Percentiles rank a stretch among this genome's conserved stretches.
These are phyloP conservation scores for Diaporthe vexans DNA, from an alignment of 2,329 filamentous ascomycete species.

Conservation along the genomic window DNA sequence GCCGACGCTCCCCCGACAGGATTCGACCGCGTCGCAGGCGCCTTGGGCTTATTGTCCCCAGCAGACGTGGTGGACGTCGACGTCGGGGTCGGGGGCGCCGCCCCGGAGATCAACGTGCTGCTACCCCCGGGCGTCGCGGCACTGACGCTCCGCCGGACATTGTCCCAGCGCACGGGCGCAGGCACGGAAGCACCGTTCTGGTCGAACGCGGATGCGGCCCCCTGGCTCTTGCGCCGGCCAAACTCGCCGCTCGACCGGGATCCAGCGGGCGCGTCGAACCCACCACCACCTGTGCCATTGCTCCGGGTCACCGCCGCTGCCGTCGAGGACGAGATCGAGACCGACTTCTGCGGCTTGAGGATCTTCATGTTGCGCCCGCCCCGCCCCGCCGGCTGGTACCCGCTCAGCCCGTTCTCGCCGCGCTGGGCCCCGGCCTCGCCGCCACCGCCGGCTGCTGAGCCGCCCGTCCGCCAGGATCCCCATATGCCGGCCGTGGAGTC, in stretches of 20 bases:
- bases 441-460: constrained; percentile 61
- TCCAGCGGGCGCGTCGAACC: constrained; percentile 64
- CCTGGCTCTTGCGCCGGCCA: constrained; percentile 67
- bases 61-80: constrained; percentile 43
- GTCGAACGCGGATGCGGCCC: constrained; percentile 47
- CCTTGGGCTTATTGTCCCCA: constrained; percentile 51
- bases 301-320: constrained; percentile 53
- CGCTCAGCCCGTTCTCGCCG: constrained; percentile 69
- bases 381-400: constrained; percentile 76
- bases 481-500: constrained; percentile 72
- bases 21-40: constrained; percentile 66
- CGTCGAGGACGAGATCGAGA: constrained; percentile 57
- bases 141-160: constrained; percentile 62
- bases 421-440: constrained; percentile 65
- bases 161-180: constrained; percentile 63
- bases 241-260: constrained; percentile 62
- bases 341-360: constrained; percentile 81
- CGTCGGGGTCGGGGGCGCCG: constrained; percentile 46
- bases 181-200: constrained; percentile 43
- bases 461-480: constrained; percentile 78
- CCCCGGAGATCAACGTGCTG: constrained; percentile 44
- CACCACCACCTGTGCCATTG: constrained; percentile 55
- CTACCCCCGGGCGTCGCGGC: constrained; percentile 43
- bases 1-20: constrained; percentile 93
- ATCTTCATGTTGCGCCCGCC: constrained; percentile 88